A percentile compares a stretch with the other conserved stretches of the same genome.
Conservation (phyloP, 108 stramenopile species). For the Asterionellopsis glacialis region DNA sequence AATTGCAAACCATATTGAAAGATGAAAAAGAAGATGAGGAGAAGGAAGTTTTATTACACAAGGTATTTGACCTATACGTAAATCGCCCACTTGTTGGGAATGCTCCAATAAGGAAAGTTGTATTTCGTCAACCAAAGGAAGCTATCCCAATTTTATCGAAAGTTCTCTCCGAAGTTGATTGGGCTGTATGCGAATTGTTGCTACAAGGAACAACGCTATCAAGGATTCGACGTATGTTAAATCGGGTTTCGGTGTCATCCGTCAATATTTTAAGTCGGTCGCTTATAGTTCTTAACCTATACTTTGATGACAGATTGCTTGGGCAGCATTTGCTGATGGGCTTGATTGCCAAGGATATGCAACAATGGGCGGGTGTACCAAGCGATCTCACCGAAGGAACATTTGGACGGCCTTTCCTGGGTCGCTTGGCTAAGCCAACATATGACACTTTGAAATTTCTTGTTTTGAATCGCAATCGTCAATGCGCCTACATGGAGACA, state of each 20-base stretch:
- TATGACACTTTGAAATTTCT: conserved; percentile 75
- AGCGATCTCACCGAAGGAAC: conserved; percentile 22
- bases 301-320: conserved; percentile 74
- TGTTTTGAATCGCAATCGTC: conserved; percentile 65
- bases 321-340: conserved; percentile 53
- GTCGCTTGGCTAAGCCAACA: conserved; percentile 64
- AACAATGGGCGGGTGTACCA: conserved; percentile 45
- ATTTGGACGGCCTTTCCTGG: conserved; percentile 35
- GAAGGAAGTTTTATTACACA: conserved; percentile 14
- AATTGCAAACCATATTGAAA: conserved; percentile 7
- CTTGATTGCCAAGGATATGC: conserved; percentile 55
- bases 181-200: conserved; percentile 53
- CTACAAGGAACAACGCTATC: conserved; percentile 45
- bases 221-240: conserved; percentile 54
- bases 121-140: conserved; percentile 24
- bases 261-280: conserved; percentile 68
- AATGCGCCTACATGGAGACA: conserved; percentile 62
- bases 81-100: conserved; percentile 70
- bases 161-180: conserved; percentile 54
- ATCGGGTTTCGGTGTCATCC: conserved; percentile 32
- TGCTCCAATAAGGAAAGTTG: conserved; percentile 63
- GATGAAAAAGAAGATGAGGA: conserved; percentile 6
- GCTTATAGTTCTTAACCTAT: conserved; percentile 71
- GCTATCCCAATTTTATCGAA: conserved; percentile 29
- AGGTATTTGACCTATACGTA: conserved; percentile 67